Evolutionary conservation across 768 basidiomycete species (phyloP), one percentile per base, ranked within the genome.

Genomic region (Podaxis rugospora): DNA sequence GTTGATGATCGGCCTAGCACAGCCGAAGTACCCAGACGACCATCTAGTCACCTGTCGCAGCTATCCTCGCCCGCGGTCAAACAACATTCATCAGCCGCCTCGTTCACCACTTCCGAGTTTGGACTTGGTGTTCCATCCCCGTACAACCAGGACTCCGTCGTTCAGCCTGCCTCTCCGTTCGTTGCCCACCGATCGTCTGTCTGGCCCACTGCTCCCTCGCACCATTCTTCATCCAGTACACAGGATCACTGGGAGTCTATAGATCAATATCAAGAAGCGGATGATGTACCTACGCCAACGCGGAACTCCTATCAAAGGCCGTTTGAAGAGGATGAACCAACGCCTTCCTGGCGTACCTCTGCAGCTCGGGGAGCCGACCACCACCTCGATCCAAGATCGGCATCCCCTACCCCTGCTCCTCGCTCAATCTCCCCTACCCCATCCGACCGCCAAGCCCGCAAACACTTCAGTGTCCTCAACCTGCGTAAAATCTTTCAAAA

Each of bases 1-100:
- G 39, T 66, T 47, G 57, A 54, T 52, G 23, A 58, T 5, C 42
- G 42, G 53, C 53, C 63, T 44, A 40, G 49, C 21, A 49, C 60
- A 27, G 55, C 64, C 35, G 46, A 66, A 47, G 74, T 78, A 4
- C 72, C 76, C 13, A 72, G 74, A 37, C 74, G 75, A 51, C 67
- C 75, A 18, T 77, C 78, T 36, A 68, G 72, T 32, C 66, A 75
- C 50, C 71, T 79, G 51, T 71, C 76, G 44, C 75, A 79, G 44
- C 59, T 79, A 42, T 75, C 79, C 68, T 68, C 67, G 35, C 59
- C 64, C 28, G 59, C 69, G 47, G 59, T 70, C 40, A 67, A 65
- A 63, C 64, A 69, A 36, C 66, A 64, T 58, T 18, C 65, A 44
- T 66, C 75, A 46, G 53, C 68, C 35, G 58, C 68, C 51, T 67